Percentiles rank a stretch among this genome's conserved stretches.
These are phyloP conservation scores for Luffa aegyptiaca DNA, from an alignment of 306 rosid species.

Conservation along the genomic window DNA sequence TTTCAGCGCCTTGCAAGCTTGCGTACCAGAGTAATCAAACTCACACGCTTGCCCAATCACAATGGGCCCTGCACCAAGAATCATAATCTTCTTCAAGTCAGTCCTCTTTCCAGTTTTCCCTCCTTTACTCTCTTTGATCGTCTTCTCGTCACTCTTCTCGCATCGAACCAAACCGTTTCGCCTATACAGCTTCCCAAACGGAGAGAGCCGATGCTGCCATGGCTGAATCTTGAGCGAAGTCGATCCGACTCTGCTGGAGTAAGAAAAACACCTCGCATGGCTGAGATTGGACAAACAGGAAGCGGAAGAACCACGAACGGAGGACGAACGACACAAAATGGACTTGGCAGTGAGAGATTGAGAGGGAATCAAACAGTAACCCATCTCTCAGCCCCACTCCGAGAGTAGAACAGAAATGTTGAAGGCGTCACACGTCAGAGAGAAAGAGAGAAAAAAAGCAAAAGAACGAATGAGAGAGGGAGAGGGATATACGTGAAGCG, in stretches of 20 bases:
- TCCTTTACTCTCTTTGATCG: neutral
- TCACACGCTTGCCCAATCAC: slow-evolving; percentile 96
- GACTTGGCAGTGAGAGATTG: slow-evolving; percentile 15
- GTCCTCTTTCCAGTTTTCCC: slow-evolving; percentile 48
- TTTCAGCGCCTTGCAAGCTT: slow-evolving; percentile 81
- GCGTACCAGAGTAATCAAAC: slow-evolving; percentile 93
- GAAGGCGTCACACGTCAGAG: neutral
- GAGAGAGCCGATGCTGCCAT: slow-evolving; percentile 14
- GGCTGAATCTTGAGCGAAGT: slow-evolving; percentile 18
- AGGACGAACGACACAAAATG: neutral
- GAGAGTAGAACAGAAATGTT: neutral
- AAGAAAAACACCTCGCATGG: slow-evolving; percentile 2
- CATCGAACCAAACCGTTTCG: slow-evolving; percentile 14
- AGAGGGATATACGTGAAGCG: neutral
- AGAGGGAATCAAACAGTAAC: slow-evolving; percentile 24
- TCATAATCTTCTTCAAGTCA: slow-evolving; percentile 81
- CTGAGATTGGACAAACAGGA: slow-evolving; percentile 14
- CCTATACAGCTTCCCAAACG: neutral
- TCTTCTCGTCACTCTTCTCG: slow-evolving; percentile 25
- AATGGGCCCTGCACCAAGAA: slow-evolving; percentile 91
- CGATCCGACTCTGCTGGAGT: slow-evolving; percentile 1
- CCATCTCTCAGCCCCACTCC: slow-evolving; percentile 13
- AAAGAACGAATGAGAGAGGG: neutral
- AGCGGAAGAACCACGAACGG: slow-evolving; percentile 4
- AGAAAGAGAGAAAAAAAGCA: neutral